Percentiles rank a stretch among this genome's conserved stretches.
These are phyloP conservation scores for Sporisorium scitamineum DNA, from an alignment of 1,284 basidiomycete genomes.

Conservation along the genomic window DNA sequence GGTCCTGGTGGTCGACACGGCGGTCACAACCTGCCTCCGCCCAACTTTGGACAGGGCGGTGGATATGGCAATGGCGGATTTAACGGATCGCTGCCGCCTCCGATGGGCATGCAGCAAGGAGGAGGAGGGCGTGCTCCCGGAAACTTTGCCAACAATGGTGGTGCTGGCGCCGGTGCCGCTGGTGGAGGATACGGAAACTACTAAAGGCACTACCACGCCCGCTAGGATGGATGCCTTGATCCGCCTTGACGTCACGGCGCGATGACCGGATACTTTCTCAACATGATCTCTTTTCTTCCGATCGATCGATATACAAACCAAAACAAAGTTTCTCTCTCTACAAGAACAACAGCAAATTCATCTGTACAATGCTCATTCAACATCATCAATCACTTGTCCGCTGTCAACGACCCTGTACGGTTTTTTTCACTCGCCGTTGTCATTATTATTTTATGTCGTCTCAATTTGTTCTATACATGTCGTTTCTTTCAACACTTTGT, in stretches of 20 bases:
- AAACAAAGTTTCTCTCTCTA: neutral
- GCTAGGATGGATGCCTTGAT: no score
- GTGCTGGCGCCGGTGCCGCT: constrained; percentile 1
- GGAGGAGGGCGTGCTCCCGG: neutral
- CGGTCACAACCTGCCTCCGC: constrained; percentile 25
- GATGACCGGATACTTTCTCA: neutral
- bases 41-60: constrained; percentile 22
- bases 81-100: constrained; percentile 9
- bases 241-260: no score
- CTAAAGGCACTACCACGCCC: neutral
- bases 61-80: constrained; percentile 13
- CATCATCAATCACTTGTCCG: neutral
- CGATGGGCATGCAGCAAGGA: constrained; percentile 25
- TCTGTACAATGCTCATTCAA: constrained; percentile 23
- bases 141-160: constrained; percentile 1
- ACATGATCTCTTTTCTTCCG: neutral
- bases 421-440: constrained; percentile 3
- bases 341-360: constrained; percentile 4
- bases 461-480: neutral
- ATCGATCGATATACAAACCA: constrained; percentile 1
- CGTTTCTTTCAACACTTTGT: neutral
- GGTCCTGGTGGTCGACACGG: neutral
- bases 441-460: constrained; percentile 5
- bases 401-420: neutral
- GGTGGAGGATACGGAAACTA: constrained; percentile 25